Percentiles rank a stretch among this genome's conserved stretches.
Evolutionary conservation across 371 early-diverging fungal genomes (phyloP).

Genomic region (Mycotypha africana): DNA sequence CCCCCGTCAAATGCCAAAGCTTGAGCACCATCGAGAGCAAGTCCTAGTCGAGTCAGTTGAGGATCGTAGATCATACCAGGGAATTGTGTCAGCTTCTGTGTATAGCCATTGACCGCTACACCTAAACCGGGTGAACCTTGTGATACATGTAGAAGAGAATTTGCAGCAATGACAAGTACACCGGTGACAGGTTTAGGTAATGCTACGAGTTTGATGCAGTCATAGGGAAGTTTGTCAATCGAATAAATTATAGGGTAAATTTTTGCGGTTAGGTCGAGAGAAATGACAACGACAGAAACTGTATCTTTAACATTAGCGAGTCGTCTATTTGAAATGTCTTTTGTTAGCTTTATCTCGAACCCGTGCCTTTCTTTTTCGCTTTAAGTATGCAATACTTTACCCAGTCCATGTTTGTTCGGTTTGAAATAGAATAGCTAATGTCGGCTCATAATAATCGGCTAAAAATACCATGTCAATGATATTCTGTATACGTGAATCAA

Average conservation of each 20-base stretch:
- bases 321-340: constrained; percentile 38
- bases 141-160: constrained; percentile 80
- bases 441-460: constrained; percentile 89
- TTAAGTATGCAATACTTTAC: constrained; percentile 33
- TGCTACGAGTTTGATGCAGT: constrained; percentile 64
- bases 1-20: constrained; percentile 49
- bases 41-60: constrained; percentile 15
- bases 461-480: constrained; percentile 90
- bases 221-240: constrained; percentile 77
- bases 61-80: constrained; percentile 43
- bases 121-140: constrained; percentile 80
- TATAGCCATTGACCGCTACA: constrained; percentile 68
- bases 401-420: constrained; percentile 83
- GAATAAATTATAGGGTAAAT: constrained; percentile 77
- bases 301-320: constrained; percentile 72
- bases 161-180: constrained; percentile 72
- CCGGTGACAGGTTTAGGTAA: constrained; percentile 89
- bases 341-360: too few relatives aligned
- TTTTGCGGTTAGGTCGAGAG: constrained; percentile 75
- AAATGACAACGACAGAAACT: constrained; percentile 75
- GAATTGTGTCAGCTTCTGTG: constrained; percentile 46
- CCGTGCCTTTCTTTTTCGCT: too few relatives aligned
- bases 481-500: constrained; percentile 69
- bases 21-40: constrained; percentile 53
- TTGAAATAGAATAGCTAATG: constrained; percentile 90